Conservation (phyloP, 2,329 filamentous ascomycete species). For the Calonectria multiphialidica region DNA sequence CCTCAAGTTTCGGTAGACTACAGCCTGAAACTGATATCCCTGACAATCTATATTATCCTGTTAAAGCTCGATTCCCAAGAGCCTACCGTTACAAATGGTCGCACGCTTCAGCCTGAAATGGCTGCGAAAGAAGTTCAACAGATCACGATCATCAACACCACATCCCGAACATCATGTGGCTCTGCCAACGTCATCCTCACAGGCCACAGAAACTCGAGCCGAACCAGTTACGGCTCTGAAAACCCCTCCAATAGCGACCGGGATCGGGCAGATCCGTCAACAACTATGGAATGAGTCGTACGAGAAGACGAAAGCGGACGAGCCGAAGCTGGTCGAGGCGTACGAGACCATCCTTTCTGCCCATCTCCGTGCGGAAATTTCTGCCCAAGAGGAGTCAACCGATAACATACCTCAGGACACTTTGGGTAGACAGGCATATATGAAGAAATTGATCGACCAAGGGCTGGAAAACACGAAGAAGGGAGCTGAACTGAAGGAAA, state of each 20-base stretch:
- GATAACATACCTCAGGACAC: background rate
- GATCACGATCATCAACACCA: background rate
- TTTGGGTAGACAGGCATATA: background rate
- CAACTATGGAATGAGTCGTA: background rate
- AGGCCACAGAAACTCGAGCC: background rate
- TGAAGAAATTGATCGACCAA: background rate
- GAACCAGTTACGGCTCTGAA: background rate
- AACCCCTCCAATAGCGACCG: background rate
- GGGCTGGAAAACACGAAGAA: background rate
- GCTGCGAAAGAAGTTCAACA: background rate
- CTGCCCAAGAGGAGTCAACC: background rate
- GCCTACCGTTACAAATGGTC: background rate
- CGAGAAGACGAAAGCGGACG: background rate
- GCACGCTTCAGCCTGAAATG: background rate
- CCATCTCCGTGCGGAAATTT: background rate
- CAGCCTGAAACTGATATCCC: no score
- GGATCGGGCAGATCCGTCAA: background rate
- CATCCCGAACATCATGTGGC: background rate
- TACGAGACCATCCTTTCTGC: constrained; percentile 27
- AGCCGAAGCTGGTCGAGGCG: background rate
- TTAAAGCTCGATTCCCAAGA: no score
- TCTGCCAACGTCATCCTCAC: no score
- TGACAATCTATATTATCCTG: no score
- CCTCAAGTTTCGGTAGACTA: no score
- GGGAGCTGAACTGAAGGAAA: background rate